These are phyloP conservation scores for Monosporozyma aquatica DNA, from an alignment of 805 yeast species.

Conservation along the genomic window DNA sequence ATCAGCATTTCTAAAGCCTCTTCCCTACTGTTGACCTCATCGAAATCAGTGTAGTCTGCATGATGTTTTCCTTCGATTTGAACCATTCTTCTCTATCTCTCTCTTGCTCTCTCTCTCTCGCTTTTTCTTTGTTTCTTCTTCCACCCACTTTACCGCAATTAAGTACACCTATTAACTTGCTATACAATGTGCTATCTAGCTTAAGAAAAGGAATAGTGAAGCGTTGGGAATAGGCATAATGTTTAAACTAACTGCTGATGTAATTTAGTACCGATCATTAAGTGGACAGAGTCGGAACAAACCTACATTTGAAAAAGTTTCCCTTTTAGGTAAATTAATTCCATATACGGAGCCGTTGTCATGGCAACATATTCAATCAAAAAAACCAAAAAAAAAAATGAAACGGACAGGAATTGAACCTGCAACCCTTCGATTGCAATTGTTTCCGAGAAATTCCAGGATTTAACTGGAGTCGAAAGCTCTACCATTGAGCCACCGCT, in stretches of 20 bases:
- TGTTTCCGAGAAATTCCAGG: slow-evolving; percentile 21
- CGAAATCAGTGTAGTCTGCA: slow-evolving; percentile 64
- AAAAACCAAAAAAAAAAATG: slow-evolving; percentile 26
- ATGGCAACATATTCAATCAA: not conserved
- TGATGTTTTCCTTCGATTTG: slow-evolving; percentile 37
- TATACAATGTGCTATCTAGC: too few relatives aligned
- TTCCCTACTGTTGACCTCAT: slow-evolving; percentile 29
- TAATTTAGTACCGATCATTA: not conserved
- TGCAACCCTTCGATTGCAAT: slow-evolving; percentile 56
- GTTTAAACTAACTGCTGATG: too few relatives aligned
- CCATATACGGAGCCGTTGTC: not conserved
- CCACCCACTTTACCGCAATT: too few relatives aligned
- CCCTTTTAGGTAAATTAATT: not conserved
- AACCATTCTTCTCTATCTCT: slow-evolving; percentile 1
- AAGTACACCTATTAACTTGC: too few relatives aligned
- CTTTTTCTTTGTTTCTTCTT: too few relatives aligned
- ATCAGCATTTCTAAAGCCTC: slow-evolving; percentile 53
- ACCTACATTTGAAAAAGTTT: not conserved
- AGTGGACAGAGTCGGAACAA: not conserved
- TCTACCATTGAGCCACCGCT: slow-evolving; percentile 67
- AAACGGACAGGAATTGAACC: slow-evolving; percentile 71
- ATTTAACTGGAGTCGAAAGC: slow-evolving; percentile 53
- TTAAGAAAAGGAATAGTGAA: too few relatives aligned
- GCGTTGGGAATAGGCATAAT: too few relatives aligned
- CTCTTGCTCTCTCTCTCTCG: too few relatives aligned